Base-by-base conservation (phyloP, 768 basidiomycete genomes). In the Pleurotus ostreatus region DNA sequence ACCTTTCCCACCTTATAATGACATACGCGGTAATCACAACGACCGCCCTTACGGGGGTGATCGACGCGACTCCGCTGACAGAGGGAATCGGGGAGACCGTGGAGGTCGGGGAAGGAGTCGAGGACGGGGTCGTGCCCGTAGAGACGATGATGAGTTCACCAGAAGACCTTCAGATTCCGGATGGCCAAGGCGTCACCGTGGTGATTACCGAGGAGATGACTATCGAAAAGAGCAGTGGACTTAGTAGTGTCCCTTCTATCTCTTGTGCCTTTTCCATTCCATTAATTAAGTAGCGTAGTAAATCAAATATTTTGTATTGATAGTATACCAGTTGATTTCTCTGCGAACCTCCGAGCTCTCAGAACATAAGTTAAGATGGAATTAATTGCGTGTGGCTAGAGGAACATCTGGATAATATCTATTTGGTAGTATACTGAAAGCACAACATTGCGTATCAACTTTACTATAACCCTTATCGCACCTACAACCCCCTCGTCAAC, bases 81-180 rank as follows among this genome's bases (percentile, higher is more conserved):
- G 59, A 25, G 59, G 64, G 54, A 59, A 62, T 30, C 59, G 44
- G 5, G 59, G 64, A 55, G 59, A 62, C 26, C 57, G 44, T 4
- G 63, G 69, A 30, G 65, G 70, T 55, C 70, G 76, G 46, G 75
- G 73, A 5, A 61, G 70, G 9, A 68, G 70, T 18, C 63, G 73
- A 25, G 71, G 70, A 6, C 57, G 70, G 38, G 70, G 67, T 4
- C 63, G 66, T 6, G 68, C 70, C 26, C 61, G 70, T 18, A 66
- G 67, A 26, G 60, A 71, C 48, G 67, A 64, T 37, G 64, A 66
- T 30, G 61, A 59, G 48, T 58, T 71, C 38, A 62, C 66, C 26
- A 73, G 71, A 41, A 63, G 74, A 41, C 70, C 81, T 37, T 70
- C 78, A 15, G 86, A 88, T 61, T 75, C 81, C 30, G 82, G 83